Evolutionary conservation across 2,329 filamentous ascomycete genomes (phyloP).

Genomic region (Tolypocladium sp.): DNA sequence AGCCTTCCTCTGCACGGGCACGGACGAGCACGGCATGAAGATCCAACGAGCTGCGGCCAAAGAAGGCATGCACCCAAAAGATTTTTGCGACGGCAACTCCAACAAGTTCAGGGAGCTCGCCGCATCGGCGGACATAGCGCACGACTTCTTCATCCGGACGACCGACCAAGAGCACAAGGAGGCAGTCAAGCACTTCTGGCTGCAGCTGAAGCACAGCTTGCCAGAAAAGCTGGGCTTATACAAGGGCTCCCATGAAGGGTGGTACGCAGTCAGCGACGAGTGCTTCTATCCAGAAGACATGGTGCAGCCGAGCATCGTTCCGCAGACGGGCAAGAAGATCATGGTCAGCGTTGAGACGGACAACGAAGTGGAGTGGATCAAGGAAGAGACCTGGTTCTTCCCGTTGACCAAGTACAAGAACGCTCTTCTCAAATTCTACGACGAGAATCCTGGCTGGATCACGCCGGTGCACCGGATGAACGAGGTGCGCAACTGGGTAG

Average conservation of each 20-base stretch:
- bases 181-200: conserved; percentile 86
- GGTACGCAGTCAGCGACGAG: conserved; percentile 96
- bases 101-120: conserved; percentile 72
- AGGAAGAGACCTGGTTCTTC: conserved; percentile 93
- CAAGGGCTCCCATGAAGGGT: conserved; percentile 77
- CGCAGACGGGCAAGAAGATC: conserved; percentile 71
- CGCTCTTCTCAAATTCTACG: conserved; percentile 71
- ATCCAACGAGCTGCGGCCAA: conserved; percentile 77
- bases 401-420: conserved; percentile 75
- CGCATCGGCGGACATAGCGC: conserved; percentile 55
- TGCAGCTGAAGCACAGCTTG: conserved; percentile 49
- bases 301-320: conserved; percentile 66
- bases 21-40: conserved; percentile 97
- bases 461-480: conserved; percentile 63
- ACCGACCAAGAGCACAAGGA: conserved; percentile 75
- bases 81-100: conserved; percentile 83
- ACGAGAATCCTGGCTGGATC: conserved; percentile 68
- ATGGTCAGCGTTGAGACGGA: conserved; percentile 82
- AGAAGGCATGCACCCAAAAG: conserved; percentile 61
- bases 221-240: conserved; percentile 68
- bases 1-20: conserved; percentile 78
- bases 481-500: conserved; percentile 71
- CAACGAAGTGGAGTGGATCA: conserved; percentile 89
- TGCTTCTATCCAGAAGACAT: conserved; percentile 80
- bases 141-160: conserved; percentile 88